Evolutionary conservation across 805 yeast genomes (phyloP).

Genomic region (Candida bentonensis): DNA sequence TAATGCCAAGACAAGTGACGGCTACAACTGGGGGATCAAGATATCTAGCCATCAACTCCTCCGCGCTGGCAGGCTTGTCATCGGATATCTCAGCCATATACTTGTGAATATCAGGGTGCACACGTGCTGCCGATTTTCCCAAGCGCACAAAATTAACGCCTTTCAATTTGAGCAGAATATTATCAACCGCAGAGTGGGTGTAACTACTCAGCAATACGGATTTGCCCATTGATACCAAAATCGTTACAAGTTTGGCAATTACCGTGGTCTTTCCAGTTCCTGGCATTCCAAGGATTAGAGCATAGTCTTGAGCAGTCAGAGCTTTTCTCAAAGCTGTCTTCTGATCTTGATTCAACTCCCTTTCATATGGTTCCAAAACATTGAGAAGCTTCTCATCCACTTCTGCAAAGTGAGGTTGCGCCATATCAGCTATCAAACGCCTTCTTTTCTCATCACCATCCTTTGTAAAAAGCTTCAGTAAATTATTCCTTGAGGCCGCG

Average conservation of each 20-base stretch:
- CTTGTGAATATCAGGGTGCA: slow-evolving; percentile 44
- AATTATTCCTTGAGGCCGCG: slow-evolving; percentile 61
- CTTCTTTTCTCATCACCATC: slow-evolving; percentile 33
- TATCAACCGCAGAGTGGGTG: slow-evolving; percentile 95
- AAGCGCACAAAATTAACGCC: slow-evolving; percentile 46
- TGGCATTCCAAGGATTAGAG: slow-evolving; percentile 89
- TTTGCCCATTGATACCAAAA: slow-evolving; percentile 45
- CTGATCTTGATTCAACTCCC: slow-evolving; percentile 58
- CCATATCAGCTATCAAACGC: slow-evolving; percentile 38
- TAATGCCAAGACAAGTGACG: slow-evolving; percentile 70
- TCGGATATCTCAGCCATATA: slow-evolving; percentile 14
- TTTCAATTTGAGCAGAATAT: slow-evolving; percentile 62
- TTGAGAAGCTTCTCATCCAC: slow-evolving; percentile 5
- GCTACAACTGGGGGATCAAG: slow-evolving; percentile 65
- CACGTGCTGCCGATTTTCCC: slow-evolving; percentile 38
- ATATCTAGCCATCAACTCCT: slow-evolving; percentile 34
- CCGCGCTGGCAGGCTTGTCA: slow-evolving; percentile 26
- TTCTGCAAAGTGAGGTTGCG: slow-evolving; percentile 28
- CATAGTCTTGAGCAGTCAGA: slow-evolving; percentile 54
- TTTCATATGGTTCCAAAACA: slow-evolving; percentile 4
- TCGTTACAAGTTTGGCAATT: slow-evolving; percentile 58
- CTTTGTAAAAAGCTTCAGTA: slow-evolving; percentile 50
- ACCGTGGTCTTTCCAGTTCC: slow-evolving; percentile 95
- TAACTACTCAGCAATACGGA: slow-evolving; percentile 69
- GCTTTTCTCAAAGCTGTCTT: slow-evolving; percentile 50